Conservation (phyloP, 2,329 filamentous ascomycete genomes). For the Diaporthe sp. region DNA sequence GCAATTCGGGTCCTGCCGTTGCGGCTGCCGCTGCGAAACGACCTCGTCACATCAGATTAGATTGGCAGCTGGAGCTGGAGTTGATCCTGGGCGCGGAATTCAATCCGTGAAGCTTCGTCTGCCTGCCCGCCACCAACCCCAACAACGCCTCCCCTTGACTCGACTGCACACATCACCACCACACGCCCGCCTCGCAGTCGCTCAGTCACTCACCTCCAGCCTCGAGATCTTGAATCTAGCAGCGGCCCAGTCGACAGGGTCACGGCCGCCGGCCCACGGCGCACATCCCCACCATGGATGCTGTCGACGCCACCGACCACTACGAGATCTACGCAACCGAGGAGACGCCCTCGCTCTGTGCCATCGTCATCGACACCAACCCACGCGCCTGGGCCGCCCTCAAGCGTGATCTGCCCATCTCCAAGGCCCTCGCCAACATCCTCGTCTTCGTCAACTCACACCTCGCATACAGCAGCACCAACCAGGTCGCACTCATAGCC, state of each 20-base stretch:
- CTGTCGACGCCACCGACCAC: conserved; percentile 72
- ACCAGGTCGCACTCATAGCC: conserved; percentile 92
- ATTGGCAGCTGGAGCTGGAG: background rate
- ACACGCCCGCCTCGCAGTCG: background rate
- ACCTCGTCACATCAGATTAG: conserved; percentile 22
- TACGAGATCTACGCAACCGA: conserved; percentile 69
- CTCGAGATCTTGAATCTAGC: background rate
- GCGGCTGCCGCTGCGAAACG: background rate
- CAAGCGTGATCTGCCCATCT: conserved; percentile 80
- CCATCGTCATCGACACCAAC: conserved; percentile 95
- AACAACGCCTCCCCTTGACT: background rate
- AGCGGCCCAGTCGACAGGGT: conserved; percentile 5
- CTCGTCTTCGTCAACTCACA: conserved; percentile 98
- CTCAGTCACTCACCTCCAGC: background rate
- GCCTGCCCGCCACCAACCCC: background rate
- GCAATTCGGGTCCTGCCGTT: conserved; percentile 25
- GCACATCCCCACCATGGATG: conserved; percentile 61
- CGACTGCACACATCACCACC: background rate
- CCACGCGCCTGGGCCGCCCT: conserved; percentile 90
- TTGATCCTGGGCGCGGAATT: conserved; percentile 7
- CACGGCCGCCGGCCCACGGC: background rate
- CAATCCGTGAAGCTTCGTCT: conserved; percentile 13
- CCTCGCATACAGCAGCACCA: conserved; percentile 91
- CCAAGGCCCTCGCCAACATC: conserved; percentile 86
- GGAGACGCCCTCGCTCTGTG: conserved; percentile 84